These are phyloP conservation scores for Elsinoe ampelina DNA, from an alignment of 2,329 filamentous ascomycete species.

Conservation along the genomic window DNA sequence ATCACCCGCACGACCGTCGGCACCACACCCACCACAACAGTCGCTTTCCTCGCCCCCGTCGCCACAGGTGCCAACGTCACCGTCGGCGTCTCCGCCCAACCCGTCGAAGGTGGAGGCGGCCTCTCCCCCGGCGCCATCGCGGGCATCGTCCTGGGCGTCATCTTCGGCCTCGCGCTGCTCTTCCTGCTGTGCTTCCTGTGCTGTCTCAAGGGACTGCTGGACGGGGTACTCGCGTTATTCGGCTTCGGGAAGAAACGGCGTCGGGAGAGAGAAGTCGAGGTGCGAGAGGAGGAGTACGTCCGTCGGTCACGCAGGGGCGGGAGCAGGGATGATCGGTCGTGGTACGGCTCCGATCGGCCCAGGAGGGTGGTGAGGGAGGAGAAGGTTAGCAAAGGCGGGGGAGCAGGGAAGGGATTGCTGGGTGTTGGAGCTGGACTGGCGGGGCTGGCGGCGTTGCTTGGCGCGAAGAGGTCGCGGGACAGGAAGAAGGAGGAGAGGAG, in stretches of 20 bases:
- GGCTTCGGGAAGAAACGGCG: constrained; percentile 43
- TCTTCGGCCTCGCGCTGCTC: constrained; percentile 58
- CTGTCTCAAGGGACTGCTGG: constrained; percentile 46
- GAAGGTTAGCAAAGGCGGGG: constrained; percentile 25
- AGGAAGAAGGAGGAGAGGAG: constrained; percentile 28
- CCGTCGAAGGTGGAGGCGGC: constrained; percentile 22
- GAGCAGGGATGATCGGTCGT: constrained; percentile 38
- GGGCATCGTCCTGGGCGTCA: constrained; percentile 67
- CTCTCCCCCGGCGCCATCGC: constrained; percentile 68
- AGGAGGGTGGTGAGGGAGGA: constrained; percentile 28
- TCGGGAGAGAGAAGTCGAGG: constrained; percentile 49
- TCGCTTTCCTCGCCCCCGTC: constrained; percentile 44
- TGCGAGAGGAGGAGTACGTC: constrained; percentile 51
- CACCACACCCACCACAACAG: constrained; percentile 36
- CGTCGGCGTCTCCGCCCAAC: constrained; percentile 24
- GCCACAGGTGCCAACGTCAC: constrained; percentile 42
- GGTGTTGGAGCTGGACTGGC: constrained; percentile 36
- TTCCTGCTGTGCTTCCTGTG: constrained; percentile 67
- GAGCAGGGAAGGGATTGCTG: constrained; percentile 24
- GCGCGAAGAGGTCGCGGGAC: constrained; percentile 35
- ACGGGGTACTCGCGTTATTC: constrained; percentile 50
- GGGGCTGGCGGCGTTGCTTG: constrained; percentile 35
- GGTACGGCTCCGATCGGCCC: constrained; percentile 36
- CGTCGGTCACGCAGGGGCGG: constrained; percentile 50
- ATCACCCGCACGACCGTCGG: constrained; percentile 43